Base-by-base conservation (phyloP, 441 rosid species). In the Manihot esculenta region DNA sequence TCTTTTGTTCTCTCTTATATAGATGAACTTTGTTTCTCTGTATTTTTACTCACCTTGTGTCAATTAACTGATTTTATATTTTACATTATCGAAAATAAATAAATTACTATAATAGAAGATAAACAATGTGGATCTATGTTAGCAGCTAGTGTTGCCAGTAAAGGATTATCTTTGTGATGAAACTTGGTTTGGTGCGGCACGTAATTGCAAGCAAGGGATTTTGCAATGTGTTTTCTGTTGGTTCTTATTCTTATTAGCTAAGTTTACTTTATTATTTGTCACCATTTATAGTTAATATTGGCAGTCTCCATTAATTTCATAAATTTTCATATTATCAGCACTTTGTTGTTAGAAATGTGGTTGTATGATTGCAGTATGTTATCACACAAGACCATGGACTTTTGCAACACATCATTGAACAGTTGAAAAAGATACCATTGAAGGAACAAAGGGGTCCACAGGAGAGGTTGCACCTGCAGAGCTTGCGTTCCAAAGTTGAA, bases 371-470 rank as follows among this genome's bases (percentile, higher is more conserved):
- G 72, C 95, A 96, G 99, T 88, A 84, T 85, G 89, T 87, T 72
- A 90, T 91, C 78, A 96, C 94, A 42, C 87, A 84, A 80, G 97
- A 93, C 78, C 91, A 80, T 66, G 89, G 93, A 72, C 82, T 93
- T 81, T 72, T 96, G 81, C 88, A 89, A 67, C 97, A 88, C 81
- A 90, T 92, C 72, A 89, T 93, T 82, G 88, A 87, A 73, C 99
- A 96, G 85, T 80, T 96, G 82, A 95, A 86, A 72, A 93, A 80
- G 79, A 91, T 95, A 79, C 94, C 98, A 33, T 71, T 90, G 76
- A 90, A 88, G 83, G 99, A 91, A 83, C 93, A 96, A 74, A 87
- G 96, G 35, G 99, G 97, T 58, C 98, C 98, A 64, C 98, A 93
- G 71, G 99, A 96, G 89, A 91, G 97, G 77, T 77, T 88, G 76